Conservation (phyloP, 192 early-diverging fungal species). For the Linnemannia hyalina region DNA sequence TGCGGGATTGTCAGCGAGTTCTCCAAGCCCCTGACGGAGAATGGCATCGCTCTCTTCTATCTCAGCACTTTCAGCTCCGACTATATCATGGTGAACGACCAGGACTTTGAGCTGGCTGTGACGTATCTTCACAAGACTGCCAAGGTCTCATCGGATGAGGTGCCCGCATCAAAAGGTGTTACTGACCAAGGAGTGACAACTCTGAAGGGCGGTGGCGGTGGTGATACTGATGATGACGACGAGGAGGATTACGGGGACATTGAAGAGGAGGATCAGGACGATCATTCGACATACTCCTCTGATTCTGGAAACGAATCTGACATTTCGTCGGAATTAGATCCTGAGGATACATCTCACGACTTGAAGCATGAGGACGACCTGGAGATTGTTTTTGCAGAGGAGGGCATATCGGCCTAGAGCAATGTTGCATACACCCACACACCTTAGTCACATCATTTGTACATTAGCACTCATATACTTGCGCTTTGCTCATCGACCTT, state of each 20-base stretch:
- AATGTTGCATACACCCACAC: too few species aligned
- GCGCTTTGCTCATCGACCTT: too few species aligned
- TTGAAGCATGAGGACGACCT: slow-evolving; percentile 10
- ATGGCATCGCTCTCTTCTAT: slow-evolving; percentile 43
- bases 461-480: too few species aligned
- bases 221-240: neutral
- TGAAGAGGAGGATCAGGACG: slow-evolving; percentile 9
- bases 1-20: slow-evolving; percentile 54
- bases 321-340: slow-evolving; percentile 2
- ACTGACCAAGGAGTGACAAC: neutral
- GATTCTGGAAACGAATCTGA: slow-evolving; percentile 9
- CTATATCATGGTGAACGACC: slow-evolving; percentile 53
- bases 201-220: neutral
- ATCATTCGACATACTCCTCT: neutral
- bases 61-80: slow-evolving; percentile 54
- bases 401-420: neutral
- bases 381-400: slow-evolving; percentile 21
- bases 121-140: slow-evolving; percentile 33
- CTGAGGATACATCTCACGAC: neutral
- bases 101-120: slow-evolving; percentile 48
- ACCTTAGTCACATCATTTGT: too few species aligned
- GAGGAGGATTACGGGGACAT: neutral
- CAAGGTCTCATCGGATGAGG: neutral
- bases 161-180: neutral
- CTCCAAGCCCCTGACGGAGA: slow-evolving; percentile 31